These are phyloP conservation scores for Fomitopsis serialis DNA, from an alignment of 768 basidiomycete genomes.

Conservation along the genomic window DNA sequence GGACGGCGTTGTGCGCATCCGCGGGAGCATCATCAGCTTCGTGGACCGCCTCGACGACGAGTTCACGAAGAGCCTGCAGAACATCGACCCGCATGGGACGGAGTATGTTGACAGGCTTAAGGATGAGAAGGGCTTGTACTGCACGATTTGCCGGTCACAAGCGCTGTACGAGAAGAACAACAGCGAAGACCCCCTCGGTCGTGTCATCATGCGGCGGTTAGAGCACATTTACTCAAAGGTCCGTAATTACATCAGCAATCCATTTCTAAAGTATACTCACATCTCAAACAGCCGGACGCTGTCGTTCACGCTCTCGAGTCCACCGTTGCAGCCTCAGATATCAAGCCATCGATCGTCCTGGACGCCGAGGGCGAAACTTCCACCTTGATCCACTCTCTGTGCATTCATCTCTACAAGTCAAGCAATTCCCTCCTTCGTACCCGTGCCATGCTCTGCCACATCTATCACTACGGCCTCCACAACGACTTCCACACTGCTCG, in stretches of 20 bases:
- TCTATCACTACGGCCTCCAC: slow-evolving; percentile 94
- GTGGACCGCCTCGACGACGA: slow-evolving; percentile 97
- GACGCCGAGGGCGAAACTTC: slow-evolving; percentile 52
- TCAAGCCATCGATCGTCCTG: slow-evolving; percentile 61
- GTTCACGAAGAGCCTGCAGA: slow-evolving; percentile 95
- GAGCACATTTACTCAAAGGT: slow-evolving; percentile 99
- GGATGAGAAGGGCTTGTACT: slow-evolving; percentile 92
- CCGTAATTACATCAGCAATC: slow-evolving; percentile 6
- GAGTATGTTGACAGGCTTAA: slow-evolving; percentile 97
- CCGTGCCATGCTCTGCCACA: slow-evolving; percentile 95
- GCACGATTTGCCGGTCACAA: slow-evolving; percentile 89
- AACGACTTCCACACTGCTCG: slow-evolving; percentile 96
- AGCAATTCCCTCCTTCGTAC: slow-evolving; percentile 90
- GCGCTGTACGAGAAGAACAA: slow-evolving; percentile 82
- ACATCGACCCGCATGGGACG: slow-evolving; percentile 97
- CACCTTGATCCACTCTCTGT: slow-evolving; percentile 81
- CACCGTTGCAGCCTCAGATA: slow-evolving; percentile 49
- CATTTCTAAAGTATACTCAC: background rate
- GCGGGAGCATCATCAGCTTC: slow-evolving; percentile 94
- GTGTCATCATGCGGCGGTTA: slow-evolving; percentile 90
- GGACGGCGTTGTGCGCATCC: slow-evolving; percentile 74
- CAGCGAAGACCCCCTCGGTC: slow-evolving; percentile 72
- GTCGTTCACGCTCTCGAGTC: slow-evolving; percentile 89
- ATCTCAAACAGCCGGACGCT: slow-evolving; percentile 68
- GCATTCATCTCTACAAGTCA: slow-evolving; percentile 89